Evolutionary conservation across 1,284 basidiomycete genomes (phyloP).

Genomic region (Ganoderma leucocontextum): DNA sequence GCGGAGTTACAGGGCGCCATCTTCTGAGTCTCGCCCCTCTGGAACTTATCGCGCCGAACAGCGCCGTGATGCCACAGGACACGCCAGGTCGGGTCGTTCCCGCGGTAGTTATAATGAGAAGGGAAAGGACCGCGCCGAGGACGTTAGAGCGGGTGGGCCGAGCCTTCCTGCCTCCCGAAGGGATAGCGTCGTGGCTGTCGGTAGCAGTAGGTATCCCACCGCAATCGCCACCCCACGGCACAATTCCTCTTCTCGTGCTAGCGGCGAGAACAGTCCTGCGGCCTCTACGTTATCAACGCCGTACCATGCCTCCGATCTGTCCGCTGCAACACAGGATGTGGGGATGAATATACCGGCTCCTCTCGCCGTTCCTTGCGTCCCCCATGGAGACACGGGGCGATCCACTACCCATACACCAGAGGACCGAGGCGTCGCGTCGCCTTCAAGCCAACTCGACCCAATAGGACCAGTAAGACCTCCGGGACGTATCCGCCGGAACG

Average conservation of each 20-base stretch:
- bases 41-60: slow-evolving; percentile 7
- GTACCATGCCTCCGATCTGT: slow-evolving; percentile 9
- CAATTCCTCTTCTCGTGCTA: slow-evolving; percentile 11
- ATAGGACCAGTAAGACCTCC: slow-evolving; percentile 7
- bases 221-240: slow-evolving; percentile 13
- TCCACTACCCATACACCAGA: neutral
- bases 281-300: slow-evolving; percentile 23
- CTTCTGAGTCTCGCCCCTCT: neutral
- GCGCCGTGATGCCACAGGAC: slow-evolving; percentile 6
- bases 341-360: slow-evolving; percentile 6
- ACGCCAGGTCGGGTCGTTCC: neutral
- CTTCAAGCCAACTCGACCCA: slow-evolving; percentile 3
- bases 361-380: slow-evolving; percentile 5
- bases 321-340: slow-evolving; percentile 16
- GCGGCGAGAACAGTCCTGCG: slow-evolving; percentile 8
- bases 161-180: slow-evolving; percentile 11
- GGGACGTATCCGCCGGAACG: slow-evolving; percentile 34
- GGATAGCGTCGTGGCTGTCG: slow-evolving; percentile 14
- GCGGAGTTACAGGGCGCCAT: neutral
- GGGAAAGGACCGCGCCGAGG: slow-evolving; percentile 37
- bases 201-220: slow-evolving; percentile 26
- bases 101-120: slow-evolving; percentile 29
- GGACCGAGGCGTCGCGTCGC: neutral
- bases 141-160: slow-evolving; percentile 24
- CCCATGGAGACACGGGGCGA: slow-evolving; percentile 1